These are phyloP conservation scores for Sordaria brevicollis DNA, from an alignment of 495 filamentous ascomycete genomes.

Conservation along the genomic window DNA sequence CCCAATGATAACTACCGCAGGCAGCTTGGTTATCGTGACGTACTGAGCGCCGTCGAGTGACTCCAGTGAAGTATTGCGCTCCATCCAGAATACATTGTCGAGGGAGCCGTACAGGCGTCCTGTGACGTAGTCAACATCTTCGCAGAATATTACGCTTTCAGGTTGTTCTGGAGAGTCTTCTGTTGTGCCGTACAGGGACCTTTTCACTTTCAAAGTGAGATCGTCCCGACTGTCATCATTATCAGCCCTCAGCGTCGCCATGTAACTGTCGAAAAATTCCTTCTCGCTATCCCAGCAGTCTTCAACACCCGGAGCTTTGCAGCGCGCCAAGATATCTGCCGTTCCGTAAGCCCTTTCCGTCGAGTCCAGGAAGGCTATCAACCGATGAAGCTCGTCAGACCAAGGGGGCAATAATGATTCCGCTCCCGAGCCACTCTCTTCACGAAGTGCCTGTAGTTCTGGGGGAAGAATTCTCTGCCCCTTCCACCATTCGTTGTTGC, in stretches of 20 bases:
- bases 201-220: not conserved
- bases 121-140: not conserved
- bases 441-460: conserved; percentile 42
- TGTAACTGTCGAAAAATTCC: conserved; percentile 16
- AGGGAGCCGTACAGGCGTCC: conserved; percentile 56
- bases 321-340: conserved; percentile 36
- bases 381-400: conserved; percentile 53
- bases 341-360: conserved; percentile 78
- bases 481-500: conserved; percentile 76
- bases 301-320: not conserved
- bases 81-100: conserved; percentile 55
- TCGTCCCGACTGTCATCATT: not conserved
- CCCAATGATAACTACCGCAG: conserved; percentile 59
- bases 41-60: not conserved
- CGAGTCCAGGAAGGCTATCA: conserved; percentile 78
- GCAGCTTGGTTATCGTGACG: conserved; percentile 42
- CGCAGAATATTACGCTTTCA: not conserved
- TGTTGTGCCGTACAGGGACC: not conserved
- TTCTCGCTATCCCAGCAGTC: conserved; percentile 11
- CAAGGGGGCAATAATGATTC: conserved; percentile 24
- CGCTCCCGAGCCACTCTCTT: not conserved
- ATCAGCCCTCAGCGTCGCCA: not conserved
- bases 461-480: conserved; percentile 52
- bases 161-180: not conserved
- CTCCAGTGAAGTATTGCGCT: not conserved